Base-by-base conservation (phyloP, 805 yeast species). In the Ogataea paradorogensis region DNA sequence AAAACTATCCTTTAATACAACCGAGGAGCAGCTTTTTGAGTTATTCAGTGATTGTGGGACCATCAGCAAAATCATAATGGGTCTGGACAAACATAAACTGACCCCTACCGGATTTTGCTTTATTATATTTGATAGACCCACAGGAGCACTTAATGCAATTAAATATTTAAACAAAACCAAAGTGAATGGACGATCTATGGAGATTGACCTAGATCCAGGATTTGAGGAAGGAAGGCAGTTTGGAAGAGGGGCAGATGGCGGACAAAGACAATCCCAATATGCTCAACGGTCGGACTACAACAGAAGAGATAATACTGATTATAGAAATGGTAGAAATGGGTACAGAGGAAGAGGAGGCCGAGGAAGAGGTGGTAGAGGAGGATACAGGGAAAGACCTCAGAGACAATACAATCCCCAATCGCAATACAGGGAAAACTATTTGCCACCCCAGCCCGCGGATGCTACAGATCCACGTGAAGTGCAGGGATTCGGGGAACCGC, bases 31-130 rank as follows among this genome's bases (percentile, higher is more conserved):
- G 62, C 78, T 91, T 11, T 83, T 81, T 59, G 98, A 90, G 61
- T 65, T 93, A 36, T 88, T 93, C 56, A 75, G 84, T 45, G 83
- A 84, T 60, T 80, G 86, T 50, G 98, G 97, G 1, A 69, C 76
- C 11, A 80, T 91, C 27, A 78, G 78, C 49, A 73, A 83, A 55
- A 85, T 90, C 29, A 80, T 91, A 36, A 93, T 93, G 98, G 99
- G 99, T 0, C 73, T 93, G 26, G 97, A 93, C 61, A 74, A 96
- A 49, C 82, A 82, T 59, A 84, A 85, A 50, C 79, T 82, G 54
- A 90, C 96, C 1, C 99, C 99, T 2, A 90, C 98, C 59, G 98
- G 99, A 13, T 91, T 93, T 62, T 90, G 97, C 59, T 93, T 93
- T 59, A 89, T 93, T 27, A 83, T 88, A 32, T 93, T 82, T 60